These are phyloP conservation scores for Phytophthora uliginosa DNA, from an alignment of 352 stramenopile species.

Conservation along the genomic window DNA sequence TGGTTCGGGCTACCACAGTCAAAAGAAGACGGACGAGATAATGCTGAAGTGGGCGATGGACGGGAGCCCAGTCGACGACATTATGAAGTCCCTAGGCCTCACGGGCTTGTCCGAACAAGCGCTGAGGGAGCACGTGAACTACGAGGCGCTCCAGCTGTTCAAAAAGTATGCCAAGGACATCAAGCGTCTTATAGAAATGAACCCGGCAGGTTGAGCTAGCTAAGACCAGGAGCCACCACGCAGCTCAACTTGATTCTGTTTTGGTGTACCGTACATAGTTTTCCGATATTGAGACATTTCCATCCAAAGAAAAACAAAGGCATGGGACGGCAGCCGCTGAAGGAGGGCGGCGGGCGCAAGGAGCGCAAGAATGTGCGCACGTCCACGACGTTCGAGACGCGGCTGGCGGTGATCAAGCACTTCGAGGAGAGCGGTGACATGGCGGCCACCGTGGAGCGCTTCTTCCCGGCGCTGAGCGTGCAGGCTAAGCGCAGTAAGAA, in stretches of 20 bases:
- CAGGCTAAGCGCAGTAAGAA: conserved; percentile 49
- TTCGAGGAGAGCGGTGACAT: conserved; percentile 40
- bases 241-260: neutral
- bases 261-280: too few relatives aligned
- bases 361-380: conserved; percentile 44
- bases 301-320: neutral
- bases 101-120: neutral
- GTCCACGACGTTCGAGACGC: conserved; percentile 46
- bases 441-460: conserved; percentile 36
- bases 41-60: neutral
- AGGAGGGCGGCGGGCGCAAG: conserved; percentile 39
- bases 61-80: neutral
- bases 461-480: conserved; percentile 36
- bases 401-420: conserved; percentile 42
- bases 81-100: neutral
- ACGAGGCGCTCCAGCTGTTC: neutral
- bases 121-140: neutral
- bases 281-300: too few relatives aligned
- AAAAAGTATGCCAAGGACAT: neutral
- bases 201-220: neutral
- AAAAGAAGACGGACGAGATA: neutral
- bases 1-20: neutral
- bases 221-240: too few relatives aligned
- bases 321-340: conserved; percentile 38
- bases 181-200: neutral